These are phyloP conservation scores for Takashimella koratensis DNA, from an alignment of 1,284 basidiomycete species.

Conservation along the genomic window DNA sequence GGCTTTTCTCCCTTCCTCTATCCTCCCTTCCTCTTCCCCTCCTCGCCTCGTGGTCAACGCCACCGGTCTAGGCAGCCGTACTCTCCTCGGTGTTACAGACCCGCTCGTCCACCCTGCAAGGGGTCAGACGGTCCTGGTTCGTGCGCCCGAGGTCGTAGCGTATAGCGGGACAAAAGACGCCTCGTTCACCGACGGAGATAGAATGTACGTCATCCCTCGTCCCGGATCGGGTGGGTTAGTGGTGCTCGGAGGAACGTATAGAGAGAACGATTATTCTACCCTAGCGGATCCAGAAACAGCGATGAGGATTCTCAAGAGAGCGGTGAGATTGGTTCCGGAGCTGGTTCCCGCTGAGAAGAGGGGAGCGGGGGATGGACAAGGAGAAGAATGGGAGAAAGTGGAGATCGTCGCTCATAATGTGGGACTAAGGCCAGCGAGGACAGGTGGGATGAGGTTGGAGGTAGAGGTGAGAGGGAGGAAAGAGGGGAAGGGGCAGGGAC, in stretches of 20 bases:
- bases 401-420: slow-evolving; percentile 61
- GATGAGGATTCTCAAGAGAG: slow-evolving; percentile 46
- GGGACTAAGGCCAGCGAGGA: slow-evolving; percentile 66
- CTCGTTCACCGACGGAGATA: slow-evolving; percentile 3
- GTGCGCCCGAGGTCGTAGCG: slow-evolving; percentile 56
- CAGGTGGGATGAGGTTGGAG: slow-evolving; percentile 66
- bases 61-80: slow-evolving; percentile 58
- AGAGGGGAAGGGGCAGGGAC: slow-evolving; percentile 19
- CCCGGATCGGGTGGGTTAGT: slow-evolving; percentile 47
- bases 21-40: slow-evolving; percentile 15
- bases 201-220: slow-evolving; percentile 50
- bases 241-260: slow-evolving; percentile 44
- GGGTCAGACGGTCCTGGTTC: slow-evolving; percentile 77
- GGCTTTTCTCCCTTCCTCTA: neutral
- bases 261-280: slow-evolving; percentile 36
- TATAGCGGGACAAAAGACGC: slow-evolving; percentile 19
- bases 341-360: neutral
- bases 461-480: slow-evolving; percentile 55
- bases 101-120: slow-evolving; percentile 68
- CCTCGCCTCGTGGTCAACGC: slow-evolving; percentile 51
- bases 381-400: slow-evolving; percentile 41
- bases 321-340: slow-evolving; percentile 4
- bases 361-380: neutral
- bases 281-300: slow-evolving; percentile 33
- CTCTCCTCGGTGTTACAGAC: slow-evolving; percentile 76